Conservation (phyloP, 495 filamentous ascomycete genomes). For the Rhizodiscina lignyota region DNA sequence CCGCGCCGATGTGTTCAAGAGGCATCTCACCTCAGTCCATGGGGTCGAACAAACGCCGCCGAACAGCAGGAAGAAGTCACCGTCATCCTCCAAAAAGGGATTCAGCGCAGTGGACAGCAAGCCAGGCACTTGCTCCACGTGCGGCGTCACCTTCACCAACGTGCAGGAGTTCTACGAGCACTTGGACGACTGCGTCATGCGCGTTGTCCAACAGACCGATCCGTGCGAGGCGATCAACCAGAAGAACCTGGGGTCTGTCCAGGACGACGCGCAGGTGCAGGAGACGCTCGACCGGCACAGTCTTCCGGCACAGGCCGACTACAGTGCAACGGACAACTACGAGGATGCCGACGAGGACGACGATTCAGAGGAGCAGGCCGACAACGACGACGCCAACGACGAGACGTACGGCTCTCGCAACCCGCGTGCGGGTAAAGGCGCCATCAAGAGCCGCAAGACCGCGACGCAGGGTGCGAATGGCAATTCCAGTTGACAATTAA, state of each 20-base stretch:
- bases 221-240: constrained; percentile 95
- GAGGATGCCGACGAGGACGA: constrained; percentile 38
- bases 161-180: constrained; percentile 99
- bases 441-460: constrained; percentile 22
- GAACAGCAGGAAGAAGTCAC: constrained; percentile 79
- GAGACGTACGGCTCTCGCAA: constrained; percentile 19
- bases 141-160: constrained; percentile 75
- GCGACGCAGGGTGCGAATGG: too few species aligned
- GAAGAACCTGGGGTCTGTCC: constrained; percentile 61
- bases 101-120: constrained; percentile 31
- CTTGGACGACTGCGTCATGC: constrained; percentile 93
- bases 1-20: constrained; percentile 95
- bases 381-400: constrained; percentile 42
- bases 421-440: constrained; percentile 31
- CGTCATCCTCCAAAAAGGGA: constrained; percentile 37
- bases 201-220: constrained; percentile 93
- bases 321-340: constrained; percentile 26
- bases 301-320: constrained; percentile 42
- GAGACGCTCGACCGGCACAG: constrained; percentile 72
- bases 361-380: constrained; percentile 44
- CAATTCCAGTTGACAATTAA: constrained; percentile 38
- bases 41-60: constrained; percentile 90
- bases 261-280: constrained; percentile 64
- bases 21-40: constrained; percentile 86
- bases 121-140: constrained; percentile 84